Evolutionary conservation across 148 eudicot species (phyloP).

Genomic region (Persicaria tinctoria): DNA sequence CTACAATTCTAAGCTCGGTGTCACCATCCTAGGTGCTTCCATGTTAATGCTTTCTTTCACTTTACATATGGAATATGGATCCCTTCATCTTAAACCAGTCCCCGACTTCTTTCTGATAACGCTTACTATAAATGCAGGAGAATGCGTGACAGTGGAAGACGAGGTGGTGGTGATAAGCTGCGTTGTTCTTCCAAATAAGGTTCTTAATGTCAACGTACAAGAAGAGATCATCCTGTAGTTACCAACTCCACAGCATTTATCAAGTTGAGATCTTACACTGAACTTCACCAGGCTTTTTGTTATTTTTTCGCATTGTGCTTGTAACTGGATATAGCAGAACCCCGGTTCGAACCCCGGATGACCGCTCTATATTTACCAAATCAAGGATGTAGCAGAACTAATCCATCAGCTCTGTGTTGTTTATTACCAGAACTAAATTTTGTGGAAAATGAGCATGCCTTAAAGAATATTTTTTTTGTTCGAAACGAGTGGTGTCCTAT

Average conservation of each 20-base stretch:
- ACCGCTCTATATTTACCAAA: no score
- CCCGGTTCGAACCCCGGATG: no score
- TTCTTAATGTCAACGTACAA: slow-evolving; percentile 66
- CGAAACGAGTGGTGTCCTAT: no score
- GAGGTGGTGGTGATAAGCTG: slow-evolving; percentile 61
- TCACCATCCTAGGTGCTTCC: slow-evolving; percentile 63
- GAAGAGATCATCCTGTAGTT: slow-evolving; percentile 57
- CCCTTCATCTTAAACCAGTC: neutral
- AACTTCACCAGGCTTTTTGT: neutral
- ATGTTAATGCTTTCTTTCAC: neutral
- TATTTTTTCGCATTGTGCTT: neutral
- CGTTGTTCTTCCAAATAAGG: slow-evolving; percentile 69
- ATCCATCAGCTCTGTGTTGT: neutral
- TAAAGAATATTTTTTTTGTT: neutral
- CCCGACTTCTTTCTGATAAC: neutral
- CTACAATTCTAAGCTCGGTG: slow-evolving; percentile 71
- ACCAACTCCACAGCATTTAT: neutral
- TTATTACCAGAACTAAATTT: neutral
- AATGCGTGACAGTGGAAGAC: slow-evolving; percentile 65
- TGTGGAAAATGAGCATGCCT: neutral
- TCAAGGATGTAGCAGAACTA: neutral
- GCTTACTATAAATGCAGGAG: slow-evolving; percentile 41
- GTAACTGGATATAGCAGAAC: neutral
- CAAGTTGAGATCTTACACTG: neutral
- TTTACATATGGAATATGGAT: neutral